A percentile compares a stretch with the other conserved stretches of the same genome.
Evolutionary conservation across 2,329 filamentous ascomycete genomes (phyloP).

Genomic region (Fusarium sp.): DNA sequence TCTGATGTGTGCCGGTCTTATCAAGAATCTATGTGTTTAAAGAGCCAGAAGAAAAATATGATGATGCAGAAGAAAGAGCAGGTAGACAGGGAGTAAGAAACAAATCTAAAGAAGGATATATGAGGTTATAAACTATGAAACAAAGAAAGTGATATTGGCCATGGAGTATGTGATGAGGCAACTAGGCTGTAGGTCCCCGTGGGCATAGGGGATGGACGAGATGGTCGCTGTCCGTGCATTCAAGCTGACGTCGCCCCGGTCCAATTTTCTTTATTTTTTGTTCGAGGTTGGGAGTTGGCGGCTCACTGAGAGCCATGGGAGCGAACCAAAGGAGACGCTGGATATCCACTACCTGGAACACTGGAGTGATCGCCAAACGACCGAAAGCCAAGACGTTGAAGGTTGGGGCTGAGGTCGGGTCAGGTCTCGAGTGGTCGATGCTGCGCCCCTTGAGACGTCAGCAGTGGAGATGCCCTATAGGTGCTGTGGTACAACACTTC

Average conservation of each 20-base stretch:
- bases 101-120: constrained; percentile 7
- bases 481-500: constrained; percentile 7
- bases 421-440: constrained; percentile 7
- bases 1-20: background rate
- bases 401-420: background rate
- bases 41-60: background rate
- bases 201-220: constrained; percentile 9
- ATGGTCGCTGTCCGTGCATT: constrained; percentile 30
- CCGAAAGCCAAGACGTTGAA: constrained; percentile 17
- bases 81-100: constrained; percentile 3
- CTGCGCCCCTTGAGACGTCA: constrained; percentile 44
- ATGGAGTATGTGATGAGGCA: background rate
- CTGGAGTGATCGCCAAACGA: constrained; percentile 24
- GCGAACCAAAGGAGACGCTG: constrained; percentile 11
- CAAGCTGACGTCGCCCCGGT: constrained; percentile 39
- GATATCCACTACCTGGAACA: background rate
- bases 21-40: background rate
- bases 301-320: background rate
- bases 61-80: background rate
- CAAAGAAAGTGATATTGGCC: constrained; percentile 6
- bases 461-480: constrained; percentile 33
- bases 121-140: constrained; percentile 26
- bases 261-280: constrained; percentile 23
- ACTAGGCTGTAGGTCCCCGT: background rate
- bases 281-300: constrained; percentile 15